Conservation (phyloP, 1,284 basidiomycete genomes). For the Ceratobasidium sp. region DNA sequence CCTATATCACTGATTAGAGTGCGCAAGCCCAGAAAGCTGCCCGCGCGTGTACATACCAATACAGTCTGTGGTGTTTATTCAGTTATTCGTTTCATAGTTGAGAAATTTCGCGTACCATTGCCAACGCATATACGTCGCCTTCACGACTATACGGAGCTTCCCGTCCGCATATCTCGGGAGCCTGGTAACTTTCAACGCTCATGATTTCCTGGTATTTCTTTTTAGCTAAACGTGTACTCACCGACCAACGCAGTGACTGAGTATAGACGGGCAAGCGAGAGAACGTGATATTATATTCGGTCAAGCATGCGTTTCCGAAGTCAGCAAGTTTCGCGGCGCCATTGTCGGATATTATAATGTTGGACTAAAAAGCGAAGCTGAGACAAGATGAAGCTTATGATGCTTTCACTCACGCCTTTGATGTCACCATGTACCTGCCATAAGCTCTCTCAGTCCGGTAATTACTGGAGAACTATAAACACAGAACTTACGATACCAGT, state of each 20-base stretch:
- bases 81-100: too few relatives aligned
- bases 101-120: background rate
- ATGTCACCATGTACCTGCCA: slow-evolving; percentile 12
- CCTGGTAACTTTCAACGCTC: background rate
- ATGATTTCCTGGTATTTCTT: background rate
- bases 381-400: too few relatives aligned
- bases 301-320: background rate
- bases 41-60: too few relatives aligned
- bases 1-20: too few relatives aligned
- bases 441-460: background rate
- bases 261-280: background rate
- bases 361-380: background rate
- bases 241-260: slow-evolving; percentile 17
- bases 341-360: background rate
- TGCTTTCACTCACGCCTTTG: background rate
- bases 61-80: too few relatives aligned
- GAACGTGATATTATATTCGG: background rate
- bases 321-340: slow-evolving; percentile 2
- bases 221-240: background rate
- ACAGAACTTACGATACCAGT: background rate
- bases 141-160: background rate
- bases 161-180: background rate
- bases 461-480: background rate
- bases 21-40: too few relatives aligned
- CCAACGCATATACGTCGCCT: slow-evolving; percentile 5